Evolutionary conservation across 139 green algal species (phyloP).

Genomic region (Tetraselmis striata): DNA sequence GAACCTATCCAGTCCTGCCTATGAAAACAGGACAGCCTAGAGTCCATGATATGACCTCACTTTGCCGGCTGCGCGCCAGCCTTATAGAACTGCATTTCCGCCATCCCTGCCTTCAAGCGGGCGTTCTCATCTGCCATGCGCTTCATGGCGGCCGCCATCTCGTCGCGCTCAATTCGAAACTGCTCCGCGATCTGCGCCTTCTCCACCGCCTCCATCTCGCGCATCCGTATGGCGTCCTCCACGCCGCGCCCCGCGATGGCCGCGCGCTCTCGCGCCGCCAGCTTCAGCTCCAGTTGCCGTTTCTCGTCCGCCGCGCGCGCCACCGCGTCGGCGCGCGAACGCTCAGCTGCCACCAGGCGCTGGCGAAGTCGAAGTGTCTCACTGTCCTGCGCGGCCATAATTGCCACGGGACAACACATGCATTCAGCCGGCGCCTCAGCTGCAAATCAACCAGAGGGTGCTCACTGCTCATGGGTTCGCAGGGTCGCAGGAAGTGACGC

Average conservation of each 20-base stretch:
- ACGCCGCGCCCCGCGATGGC: neutral
- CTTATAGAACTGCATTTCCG: neutral
- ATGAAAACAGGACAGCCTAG: no score
- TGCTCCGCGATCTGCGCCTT: neutral
- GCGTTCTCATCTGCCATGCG: neutral
- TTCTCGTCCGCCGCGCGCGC: slow-evolving; percentile 13
- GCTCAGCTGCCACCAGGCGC: slow-evolving; percentile 16
- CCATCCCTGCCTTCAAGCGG: neutral
- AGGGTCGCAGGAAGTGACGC: no score
- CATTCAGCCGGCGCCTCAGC: no score
- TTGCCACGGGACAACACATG: neutral
- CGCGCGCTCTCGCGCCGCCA: neutral
- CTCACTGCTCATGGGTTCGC: no score
- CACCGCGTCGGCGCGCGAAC: slow-evolving; percentile 6
- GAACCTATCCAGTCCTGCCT: no score
- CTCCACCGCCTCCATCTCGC: neutral
- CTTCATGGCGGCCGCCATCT: neutral
- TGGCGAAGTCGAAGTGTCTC: neutral
- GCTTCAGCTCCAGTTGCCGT: slow-evolving; percentile 4
- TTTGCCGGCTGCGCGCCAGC: neutral
- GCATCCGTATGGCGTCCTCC: neutral
- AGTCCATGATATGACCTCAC: no score
- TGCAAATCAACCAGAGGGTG: no score
- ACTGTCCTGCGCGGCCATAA: neutral
- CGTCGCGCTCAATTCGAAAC: neutral